Evolutionary conservation across 768 basidiomycete species (phyloP).

Genomic region (Hypholoma sublateritium): DNA sequence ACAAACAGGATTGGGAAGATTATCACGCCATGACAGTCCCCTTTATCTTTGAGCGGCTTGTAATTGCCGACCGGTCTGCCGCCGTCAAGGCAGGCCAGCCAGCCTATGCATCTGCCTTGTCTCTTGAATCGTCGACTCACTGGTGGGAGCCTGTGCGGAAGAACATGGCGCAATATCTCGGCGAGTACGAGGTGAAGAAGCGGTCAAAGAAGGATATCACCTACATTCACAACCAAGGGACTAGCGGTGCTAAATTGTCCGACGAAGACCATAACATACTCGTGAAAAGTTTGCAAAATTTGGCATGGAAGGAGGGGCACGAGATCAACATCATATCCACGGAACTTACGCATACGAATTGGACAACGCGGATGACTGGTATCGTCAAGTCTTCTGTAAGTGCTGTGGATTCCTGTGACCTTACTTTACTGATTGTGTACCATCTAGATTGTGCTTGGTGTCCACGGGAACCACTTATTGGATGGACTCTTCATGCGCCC

Average conservation of each 20-base stretch:
- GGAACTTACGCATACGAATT: conserved; percentile 45
- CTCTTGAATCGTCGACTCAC: conserved; percentile 42
- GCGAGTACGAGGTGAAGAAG: conserved; percentile 22
- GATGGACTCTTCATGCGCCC: conserved; percentile 73
- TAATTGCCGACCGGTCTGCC: conserved; percentile 76
- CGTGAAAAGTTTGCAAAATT: conserved; percentile 50
- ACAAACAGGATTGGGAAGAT: conserved; percentile 76
- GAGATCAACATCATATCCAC: conserved; percentile 57
- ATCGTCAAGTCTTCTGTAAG: conserved; percentile 66
- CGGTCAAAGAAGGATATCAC: conserved; percentile 35
- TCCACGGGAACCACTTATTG: conserved; percentile 59
- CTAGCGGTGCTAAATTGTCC: conserved; percentile 46
- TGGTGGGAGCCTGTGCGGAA: conserved; percentile 72
- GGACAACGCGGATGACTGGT: conserved; percentile 64
- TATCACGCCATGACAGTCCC: conserved; percentile 66
- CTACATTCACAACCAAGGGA: conserved; percentile 50
- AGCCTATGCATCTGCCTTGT: conserved; percentile 42
- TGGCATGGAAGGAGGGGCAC: conserved; percentile 52
- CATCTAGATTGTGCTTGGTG: conserved; percentile 57
- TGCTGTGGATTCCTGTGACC: conserved; percentile 7
- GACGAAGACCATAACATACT: conserved; percentile 60
- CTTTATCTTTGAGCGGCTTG: conserved; percentile 71
- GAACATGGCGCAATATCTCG: conserved; percentile 44
- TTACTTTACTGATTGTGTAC: conserved; percentile 8
- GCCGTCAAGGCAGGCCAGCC: conserved; percentile 43